A percentile compares a stretch with the other conserved stretches of the same genome.
Conservation (phyloP, 768 basidiomycete species). For the Boletus reticulatus region DNA sequence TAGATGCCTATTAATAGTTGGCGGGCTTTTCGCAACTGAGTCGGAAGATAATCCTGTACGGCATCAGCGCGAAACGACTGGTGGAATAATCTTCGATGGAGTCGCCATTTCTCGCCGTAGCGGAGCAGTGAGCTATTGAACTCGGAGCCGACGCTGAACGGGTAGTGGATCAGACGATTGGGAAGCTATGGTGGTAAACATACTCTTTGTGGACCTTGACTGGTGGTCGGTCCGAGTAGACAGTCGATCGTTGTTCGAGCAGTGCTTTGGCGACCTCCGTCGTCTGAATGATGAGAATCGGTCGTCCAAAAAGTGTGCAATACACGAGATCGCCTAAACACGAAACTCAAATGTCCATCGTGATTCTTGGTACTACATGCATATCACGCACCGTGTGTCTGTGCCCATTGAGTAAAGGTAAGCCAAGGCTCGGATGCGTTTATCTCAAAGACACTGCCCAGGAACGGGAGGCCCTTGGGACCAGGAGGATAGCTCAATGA, state of each 20-base stretch:
- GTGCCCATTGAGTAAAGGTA: slow-evolving; percentile 33
- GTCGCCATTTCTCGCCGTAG: slow-evolving; percentile 31
- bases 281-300: slow-evolving; percentile 35
- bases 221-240: slow-evolving; percentile 39
- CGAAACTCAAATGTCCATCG: background rate
- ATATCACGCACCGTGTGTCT: slow-evolving; percentile 20
- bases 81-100: slow-evolving; percentile 33
- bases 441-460: slow-evolving; percentile 28
- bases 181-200: background rate
- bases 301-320: slow-evolving; percentile 31
- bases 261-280: slow-evolving; percentile 31
- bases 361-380: background rate
- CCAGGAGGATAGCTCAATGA: slow-evolving; percentile 25
- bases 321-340: slow-evolving; percentile 32
- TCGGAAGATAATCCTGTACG: slow-evolving; percentile 22
- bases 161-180: background rate
- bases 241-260: slow-evolving; percentile 34
- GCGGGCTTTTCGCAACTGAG: slow-evolving; percentile 28
- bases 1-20: slow-evolving; percentile 21
- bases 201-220: slow-evolving; percentile 28
- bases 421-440: slow-evolving; percentile 30
- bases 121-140: slow-evolving; percentile 31
- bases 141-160: slow-evolving; percentile 26
- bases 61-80: slow-evolving; percentile 31
- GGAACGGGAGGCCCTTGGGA: slow-evolving; percentile 30